Conservation (phyloP, 306 rosid genomes). For the Malus asiatica region DNA sequence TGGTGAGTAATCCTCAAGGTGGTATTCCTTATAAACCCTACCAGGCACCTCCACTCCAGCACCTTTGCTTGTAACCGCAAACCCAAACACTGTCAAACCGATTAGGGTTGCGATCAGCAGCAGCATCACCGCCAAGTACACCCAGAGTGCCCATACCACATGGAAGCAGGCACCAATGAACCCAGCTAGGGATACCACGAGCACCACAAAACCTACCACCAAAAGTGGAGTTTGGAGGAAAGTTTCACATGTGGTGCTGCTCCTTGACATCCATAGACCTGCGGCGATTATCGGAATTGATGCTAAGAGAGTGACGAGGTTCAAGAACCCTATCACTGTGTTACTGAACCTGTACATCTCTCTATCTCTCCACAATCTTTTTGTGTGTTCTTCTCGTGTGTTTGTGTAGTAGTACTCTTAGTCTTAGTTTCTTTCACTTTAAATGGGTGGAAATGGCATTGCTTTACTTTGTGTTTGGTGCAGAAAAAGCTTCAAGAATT, state of each 20-base stretch:
- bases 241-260: slow-evolving; percentile 69
- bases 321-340: slow-evolving; percentile 85
- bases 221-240: slow-evolving; percentile 86
- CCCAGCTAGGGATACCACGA: slow-evolving; percentile 73
- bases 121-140: slow-evolving; percentile 77
- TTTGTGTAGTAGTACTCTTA: neutral
- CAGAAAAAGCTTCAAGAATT: slow-evolving; percentile 7
- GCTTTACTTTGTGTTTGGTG: slow-evolving; percentile 22
- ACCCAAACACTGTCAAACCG: slow-evolving; percentile 69
- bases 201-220: slow-evolving; percentile 68
- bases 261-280: slow-evolving; percentile 87
- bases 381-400: slow-evolving; percentile 1
- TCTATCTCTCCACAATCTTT: neutral
- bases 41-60: slow-evolving; percentile 70
- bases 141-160: slow-evolving; percentile 89
- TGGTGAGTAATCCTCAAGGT: slow-evolving; percentile 53
- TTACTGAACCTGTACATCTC: slow-evolving; percentile 78
- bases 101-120: slow-evolving; percentile 56
- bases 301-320: slow-evolving; percentile 73
- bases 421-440: slow-evolving; percentile 12
- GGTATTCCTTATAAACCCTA: slow-evolving; percentile 62
- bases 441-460: slow-evolving; percentile 8
- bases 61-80: slow-evolving; percentile 62
- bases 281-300: slow-evolving; percentile 93
- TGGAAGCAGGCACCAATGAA: slow-evolving; percentile 93